phyloP scores from a whole-genome alignment of 208 protist genomes.

The Wallacemonas rigidus region DNA sequence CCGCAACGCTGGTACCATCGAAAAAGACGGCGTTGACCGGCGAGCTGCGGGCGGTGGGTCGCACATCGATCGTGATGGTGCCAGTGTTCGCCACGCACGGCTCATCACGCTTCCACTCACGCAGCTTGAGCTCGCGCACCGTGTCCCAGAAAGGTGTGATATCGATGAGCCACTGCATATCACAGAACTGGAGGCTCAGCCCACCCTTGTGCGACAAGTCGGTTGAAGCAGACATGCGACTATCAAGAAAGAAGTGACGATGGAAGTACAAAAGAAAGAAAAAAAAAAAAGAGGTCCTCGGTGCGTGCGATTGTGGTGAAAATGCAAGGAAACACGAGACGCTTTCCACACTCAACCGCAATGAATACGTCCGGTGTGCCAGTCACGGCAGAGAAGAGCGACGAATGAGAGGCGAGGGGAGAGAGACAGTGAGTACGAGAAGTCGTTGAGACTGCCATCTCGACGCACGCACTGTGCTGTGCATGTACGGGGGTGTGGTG shows the following conservation, averaged over 20 bases:
- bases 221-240: background rate
- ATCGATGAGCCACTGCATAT: slow-evolving; percentile 50
- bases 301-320: too few species aligned
- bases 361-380: too few species aligned
- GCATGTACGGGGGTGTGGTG: too few species aligned
- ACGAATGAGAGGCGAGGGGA: too few species aligned
- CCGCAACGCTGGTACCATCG: slow-evolving; percentile 26
- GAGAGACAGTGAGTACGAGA: too few species aligned
- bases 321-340: too few species aligned
- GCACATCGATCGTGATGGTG: slow-evolving; percentile 34
- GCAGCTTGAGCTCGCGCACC: slow-evolving; percentile 53
- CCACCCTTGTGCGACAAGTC: background rate
- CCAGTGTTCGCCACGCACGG: slow-evolving; percentile 32
- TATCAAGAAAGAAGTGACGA: background rate
- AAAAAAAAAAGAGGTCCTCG: background rate
- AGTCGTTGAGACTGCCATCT: too few species aligned
- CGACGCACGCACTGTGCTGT: too few species aligned
- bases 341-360: too few species aligned
- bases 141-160: slow-evolving; percentile 57
- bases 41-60: slow-evolving; percentile 17
- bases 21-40: slow-evolving; percentile 44
- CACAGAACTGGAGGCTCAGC: slow-evolving; percentile 18
- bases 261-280: background rate
- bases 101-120: slow-evolving; percentile 57
- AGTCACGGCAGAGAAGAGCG: too few species aligned